A percentile compares a stretch with the other conserved stretches of the same genome.
Conservation (phyloP, 768 basidiomycete genomes). For the Mycena olivaceomarginata region DNA sequence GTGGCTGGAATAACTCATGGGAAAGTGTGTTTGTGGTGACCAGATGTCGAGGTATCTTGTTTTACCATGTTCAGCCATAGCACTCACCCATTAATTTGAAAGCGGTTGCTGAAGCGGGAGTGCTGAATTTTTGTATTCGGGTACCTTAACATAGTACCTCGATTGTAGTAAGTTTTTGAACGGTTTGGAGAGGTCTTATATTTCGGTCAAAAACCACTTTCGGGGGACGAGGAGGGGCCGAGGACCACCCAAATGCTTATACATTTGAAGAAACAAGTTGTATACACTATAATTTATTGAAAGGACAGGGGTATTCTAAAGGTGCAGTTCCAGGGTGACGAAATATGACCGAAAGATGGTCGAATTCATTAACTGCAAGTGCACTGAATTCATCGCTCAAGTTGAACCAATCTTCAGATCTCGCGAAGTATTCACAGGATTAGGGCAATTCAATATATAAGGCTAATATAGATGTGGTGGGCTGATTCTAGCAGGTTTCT, state of each 20-base stretch:
- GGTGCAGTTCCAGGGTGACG: background rate
- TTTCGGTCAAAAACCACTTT: constrained; percentile 13
- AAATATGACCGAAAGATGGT: background rate
- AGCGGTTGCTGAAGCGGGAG: background rate
- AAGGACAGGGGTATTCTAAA: background rate
- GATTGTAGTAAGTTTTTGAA: background rate
- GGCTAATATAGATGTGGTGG: background rate
- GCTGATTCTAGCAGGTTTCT: background rate
- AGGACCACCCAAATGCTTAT: background rate
- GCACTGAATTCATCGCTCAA: background rate
- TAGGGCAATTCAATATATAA: background rate
- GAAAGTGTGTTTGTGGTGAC: no score
- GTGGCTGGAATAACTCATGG: no score
- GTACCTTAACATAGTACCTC: background rate
- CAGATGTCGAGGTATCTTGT: no score
- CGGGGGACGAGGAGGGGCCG: background rate
- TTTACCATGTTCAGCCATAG: background rate
- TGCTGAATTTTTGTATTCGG: background rate
- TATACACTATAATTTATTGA: background rate
- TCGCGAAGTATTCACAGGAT: background rate
- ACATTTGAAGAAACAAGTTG: background rate
- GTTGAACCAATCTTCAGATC: background rate
- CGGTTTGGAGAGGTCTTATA: background rate
- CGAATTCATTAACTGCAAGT: background rate
- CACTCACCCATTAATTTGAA: background rate